Conservation (phyloP, 2,329 filamentous ascomycete species). For the Daldinia sp. region DNA sequence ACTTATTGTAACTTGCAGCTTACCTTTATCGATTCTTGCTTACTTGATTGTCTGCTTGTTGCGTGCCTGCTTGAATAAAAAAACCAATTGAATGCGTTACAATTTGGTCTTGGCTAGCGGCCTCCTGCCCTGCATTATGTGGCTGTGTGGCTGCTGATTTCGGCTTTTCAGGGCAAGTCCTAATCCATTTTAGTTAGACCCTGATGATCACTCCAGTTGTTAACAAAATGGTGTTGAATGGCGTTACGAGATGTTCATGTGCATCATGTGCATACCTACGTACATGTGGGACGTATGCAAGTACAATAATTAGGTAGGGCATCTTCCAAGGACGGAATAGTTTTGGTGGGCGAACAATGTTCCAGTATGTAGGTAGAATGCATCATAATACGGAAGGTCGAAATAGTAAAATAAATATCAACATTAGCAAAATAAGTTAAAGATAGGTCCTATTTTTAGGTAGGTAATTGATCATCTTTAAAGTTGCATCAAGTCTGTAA, state of each 20-base stretch:
- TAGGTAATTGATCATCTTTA: not conserved
- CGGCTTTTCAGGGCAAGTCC: constrained; percentile 21
- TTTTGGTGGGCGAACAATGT: not conserved
- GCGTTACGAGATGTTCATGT: constrained; percentile 6
- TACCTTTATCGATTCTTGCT: too few species aligned
- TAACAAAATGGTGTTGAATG: constrained; percentile 11
- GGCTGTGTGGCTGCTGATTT: constrained; percentile 30
- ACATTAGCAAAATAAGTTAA: not conserved
- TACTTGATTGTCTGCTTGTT: not conserved
- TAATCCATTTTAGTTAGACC: constrained; percentile 9
- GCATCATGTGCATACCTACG: constrained; percentile 5
- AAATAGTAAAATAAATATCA: not conserved
- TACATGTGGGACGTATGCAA: not conserved
- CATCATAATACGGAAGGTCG: not conserved
- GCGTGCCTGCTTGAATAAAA: not conserved
- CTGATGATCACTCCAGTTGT: constrained; percentile 23
- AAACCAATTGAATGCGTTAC: not conserved
- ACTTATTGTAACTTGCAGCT: constrained; percentile 12
- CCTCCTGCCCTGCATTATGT: constrained; percentile 7
- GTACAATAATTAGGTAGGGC: not conserved
- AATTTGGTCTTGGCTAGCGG: not conserved
- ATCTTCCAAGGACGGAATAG: not conserved
- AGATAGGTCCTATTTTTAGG: constrained; percentile 27
- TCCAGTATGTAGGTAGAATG: not conserved
- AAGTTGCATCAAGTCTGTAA: not conserved